Evolutionary conservation across 305 asterid genomes (phyloP).

Genomic region (Stenogyne calaminthoides): DNA sequence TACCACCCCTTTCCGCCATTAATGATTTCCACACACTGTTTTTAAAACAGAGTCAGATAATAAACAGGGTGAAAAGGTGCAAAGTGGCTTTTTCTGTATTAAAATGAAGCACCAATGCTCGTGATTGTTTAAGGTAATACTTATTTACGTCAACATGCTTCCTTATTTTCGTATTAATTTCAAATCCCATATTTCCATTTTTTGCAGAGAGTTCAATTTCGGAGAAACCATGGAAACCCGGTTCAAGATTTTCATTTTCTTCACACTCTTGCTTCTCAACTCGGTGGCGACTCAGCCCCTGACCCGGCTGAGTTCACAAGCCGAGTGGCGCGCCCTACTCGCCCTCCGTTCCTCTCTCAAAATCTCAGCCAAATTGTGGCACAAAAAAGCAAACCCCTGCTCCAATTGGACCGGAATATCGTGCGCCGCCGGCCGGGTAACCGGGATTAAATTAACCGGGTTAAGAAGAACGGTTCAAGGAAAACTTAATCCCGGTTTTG

Average conservation of each 20-base stretch:
- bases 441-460: conserved; percentile 38
- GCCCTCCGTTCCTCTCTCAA: conserved; percentile 60
- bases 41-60: conserved; percentile 13
- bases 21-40: conserved; percentile 32
- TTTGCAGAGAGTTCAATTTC: conserved; percentile 24
- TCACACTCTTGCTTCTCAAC: conserved; percentile 30
- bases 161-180: not conserved
- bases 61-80: not conserved
- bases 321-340: conserved; percentile 53
- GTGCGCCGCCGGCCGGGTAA: conserved; percentile 43
- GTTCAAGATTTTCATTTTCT: conserved; percentile 20
- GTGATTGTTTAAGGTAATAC: conserved; percentile 42
- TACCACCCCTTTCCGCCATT: conserved; percentile 38
- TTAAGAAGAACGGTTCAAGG: conserved; percentile 39
- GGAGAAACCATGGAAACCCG: conserved; percentile 32
- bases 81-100: conserved; percentile 14
- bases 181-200: no score
- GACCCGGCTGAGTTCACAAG: conserved; percentile 33
- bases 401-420: conserved; percentile 52
- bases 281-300: conserved; percentile 38
- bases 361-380: conserved; percentile 50
- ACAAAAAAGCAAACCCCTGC: conserved; percentile 43
- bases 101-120: conserved; percentile 31
- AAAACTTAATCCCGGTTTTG: conserved; percentile 37
- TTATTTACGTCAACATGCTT: conserved; percentile 19